phyloP scores from a whole-genome alignment of 495 filamentous ascomycete genomes.

The Penicillium daleae region DNA sequence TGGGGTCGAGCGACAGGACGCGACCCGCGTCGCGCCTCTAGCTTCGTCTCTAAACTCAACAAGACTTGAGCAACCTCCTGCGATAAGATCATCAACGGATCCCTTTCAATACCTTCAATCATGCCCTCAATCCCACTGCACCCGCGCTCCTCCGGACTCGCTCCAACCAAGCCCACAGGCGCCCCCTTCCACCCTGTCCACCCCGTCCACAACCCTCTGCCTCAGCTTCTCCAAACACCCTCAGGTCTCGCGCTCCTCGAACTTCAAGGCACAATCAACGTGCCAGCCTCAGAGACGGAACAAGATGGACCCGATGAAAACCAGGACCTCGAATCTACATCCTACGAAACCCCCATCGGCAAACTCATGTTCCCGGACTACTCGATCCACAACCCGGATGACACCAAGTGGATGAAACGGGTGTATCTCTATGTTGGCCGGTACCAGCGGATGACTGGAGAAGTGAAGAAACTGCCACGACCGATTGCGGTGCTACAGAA shows the following conservation, averaged over 20 bases:
- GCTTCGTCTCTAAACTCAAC: not conserved
- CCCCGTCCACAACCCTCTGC: conserved; percentile 65
- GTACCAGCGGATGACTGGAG: conserved; percentile 87
- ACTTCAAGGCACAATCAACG: conserved; percentile 84
- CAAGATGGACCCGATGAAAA: conserved; percentile 26
- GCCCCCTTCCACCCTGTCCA: conserved; percentile 21
- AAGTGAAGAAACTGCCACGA: conserved; percentile 81
- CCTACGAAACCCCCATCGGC: conserved; percentile 63
- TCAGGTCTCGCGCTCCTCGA: conserved; percentile 77
- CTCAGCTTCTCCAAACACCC: conserved; percentile 82
- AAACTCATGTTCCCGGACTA: conserved; percentile 81
- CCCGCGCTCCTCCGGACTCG: conserved; percentile 20
- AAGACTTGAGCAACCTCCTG: not conserved
- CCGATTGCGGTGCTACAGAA: conserved; percentile 73
- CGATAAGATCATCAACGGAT: not conserved
- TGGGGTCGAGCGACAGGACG: conserved; percentile 21
- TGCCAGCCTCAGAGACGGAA: conserved; percentile 32
- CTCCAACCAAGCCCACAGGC: conserved; percentile 1
- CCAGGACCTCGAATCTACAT: conserved; percentile 16
- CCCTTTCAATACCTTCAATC: not conserved
- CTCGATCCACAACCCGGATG: conserved; percentile 49
- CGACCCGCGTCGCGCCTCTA: conserved; percentile 24
- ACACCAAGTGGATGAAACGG: conserved; percentile 80
- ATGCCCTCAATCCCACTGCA: conserved; percentile 53
- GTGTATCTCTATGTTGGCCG: conserved; percentile 86